Percentiles rank a stretch among this genome's conserved stretches.
Conservation (phyloP, 495 filamentous ascomycete species). For the Hypoxylon fuscum region DNA sequence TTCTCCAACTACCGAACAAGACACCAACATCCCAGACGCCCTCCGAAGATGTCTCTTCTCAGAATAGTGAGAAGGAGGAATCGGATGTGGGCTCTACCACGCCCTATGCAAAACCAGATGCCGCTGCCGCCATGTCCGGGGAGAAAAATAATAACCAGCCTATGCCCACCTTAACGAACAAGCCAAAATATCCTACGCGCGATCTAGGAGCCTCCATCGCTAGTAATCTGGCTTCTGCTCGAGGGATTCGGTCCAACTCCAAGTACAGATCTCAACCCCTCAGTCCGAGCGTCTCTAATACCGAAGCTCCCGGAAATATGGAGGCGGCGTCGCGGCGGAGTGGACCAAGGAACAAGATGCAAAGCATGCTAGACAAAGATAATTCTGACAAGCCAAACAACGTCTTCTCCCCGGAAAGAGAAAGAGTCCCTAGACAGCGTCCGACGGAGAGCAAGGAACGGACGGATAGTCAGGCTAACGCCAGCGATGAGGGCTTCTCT, state of each 20-base stretch:
- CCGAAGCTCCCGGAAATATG: slow-evolving; percentile 78
- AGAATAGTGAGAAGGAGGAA: slow-evolving; percentile 50
- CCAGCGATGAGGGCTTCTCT: slow-evolving; percentile 81
- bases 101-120: slow-evolving; percentile 33
- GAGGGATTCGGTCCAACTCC: slow-evolving; percentile 80
- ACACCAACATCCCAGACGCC: slow-evolving; percentile 57
- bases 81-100: slow-evolving; percentile 28
- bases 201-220: slow-evolving; percentile 87
- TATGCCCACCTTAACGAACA: slow-evolving; percentile 56
- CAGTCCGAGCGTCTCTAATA: slow-evolving; percentile 75
- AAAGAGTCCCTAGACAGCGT: slow-evolving; percentile 22
- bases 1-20: slow-evolving; percentile 76
- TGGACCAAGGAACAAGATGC: slow-evolving; percentile 48
- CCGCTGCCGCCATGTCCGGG: slow-evolving; percentile 31
- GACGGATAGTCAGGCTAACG: slow-evolving; percentile 20
- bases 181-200: slow-evolving; percentile 64
- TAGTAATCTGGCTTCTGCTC: slow-evolving; percentile 86
- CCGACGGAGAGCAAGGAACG: slow-evolving; percentile 33
- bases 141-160: slow-evolving; percentile 52
- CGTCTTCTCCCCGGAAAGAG: slow-evolving; percentile 41
- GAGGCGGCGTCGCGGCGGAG: slow-evolving; percentile 64
- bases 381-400: slow-evolving; percentile 54
- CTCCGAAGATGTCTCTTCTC: slow-evolving; percentile 47
- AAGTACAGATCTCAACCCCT: slow-evolving; percentile 69
- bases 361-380: slow-evolving; percentile 52